Conservation (phyloP, 176 grass and related monocot genomes). For the Lolium rigidum region DNA sequence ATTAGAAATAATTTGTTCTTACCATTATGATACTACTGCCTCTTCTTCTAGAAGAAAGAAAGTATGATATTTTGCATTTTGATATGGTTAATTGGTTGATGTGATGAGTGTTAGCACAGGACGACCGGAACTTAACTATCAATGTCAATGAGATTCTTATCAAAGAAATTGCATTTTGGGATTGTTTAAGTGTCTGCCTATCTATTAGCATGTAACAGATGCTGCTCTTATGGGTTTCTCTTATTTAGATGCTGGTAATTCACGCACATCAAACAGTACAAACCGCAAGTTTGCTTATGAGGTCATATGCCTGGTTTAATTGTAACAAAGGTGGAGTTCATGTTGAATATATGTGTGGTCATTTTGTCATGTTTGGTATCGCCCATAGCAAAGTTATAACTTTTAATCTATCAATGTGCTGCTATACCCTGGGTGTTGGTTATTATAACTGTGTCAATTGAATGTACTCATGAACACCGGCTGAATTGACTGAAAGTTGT, state of each 20-base stretch:
- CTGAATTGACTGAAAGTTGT: not conserved
- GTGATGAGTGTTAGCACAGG: conserved; percentile 5
- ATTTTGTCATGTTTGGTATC: conserved; percentile 34
- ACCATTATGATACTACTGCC: not conserved
- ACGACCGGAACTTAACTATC: not conserved
- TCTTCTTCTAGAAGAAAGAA: not conserved
- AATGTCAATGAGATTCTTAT: not conserved
- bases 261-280: not conserved
- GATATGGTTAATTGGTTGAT: not conserved
- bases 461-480: conserved; percentile 14
- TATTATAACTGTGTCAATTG: not conserved
- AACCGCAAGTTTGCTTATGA: not conserved
- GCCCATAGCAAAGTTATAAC: not conserved
- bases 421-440: conserved; percentile 3
- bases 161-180: not conserved
- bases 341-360: not conserved
- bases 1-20: no score
- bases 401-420: conserved; percentile 17
- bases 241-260: conserved; percentile 23
- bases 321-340: conserved; percentile 6
- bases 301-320: conserved; percentile 16
- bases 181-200: not conserved
- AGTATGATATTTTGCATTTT: not conserved
- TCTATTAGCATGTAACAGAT: conserved; percentile 10
- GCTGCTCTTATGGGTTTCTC: not conserved